Base-by-base conservation (phyloP, 176 grass and related monocot genomes). In the Lolium perenne region DNA sequence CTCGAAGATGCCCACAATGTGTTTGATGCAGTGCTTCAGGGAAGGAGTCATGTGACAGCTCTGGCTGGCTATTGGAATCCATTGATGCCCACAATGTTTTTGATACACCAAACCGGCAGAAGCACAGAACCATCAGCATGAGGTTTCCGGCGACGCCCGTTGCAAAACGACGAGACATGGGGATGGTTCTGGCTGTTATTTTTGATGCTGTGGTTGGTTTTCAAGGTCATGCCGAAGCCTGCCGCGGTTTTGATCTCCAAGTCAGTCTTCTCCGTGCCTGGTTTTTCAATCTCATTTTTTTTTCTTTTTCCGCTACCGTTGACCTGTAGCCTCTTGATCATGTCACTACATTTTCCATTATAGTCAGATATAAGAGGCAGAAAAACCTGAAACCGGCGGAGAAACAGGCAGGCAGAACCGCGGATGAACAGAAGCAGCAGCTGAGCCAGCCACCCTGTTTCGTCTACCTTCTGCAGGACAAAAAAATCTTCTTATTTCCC, bases 51-150 rank as follows among this genome's bases (percentile, higher is more conserved):
- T 78, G 40, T 41, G 80, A 86, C 66, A 38, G 35, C 32, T 69
- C 83, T 50, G 65, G 53, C 83, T 88, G 82, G 67, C 58, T 88
- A 84, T 57, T 90, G 93, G 90, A 92, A 95, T 84, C 60, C 79
- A 1, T 67, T 43, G 41, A 43, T 35, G 32, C 32, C 32, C 32
- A 35, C 32, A 35, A 35, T 35, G 32, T 35, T 35, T 35, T 35
- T 35, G 18, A 23, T 61, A n/a, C n/a, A 61, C n/a, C 11, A 23
- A 60, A 61, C n/a, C 58, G n/a, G n/a, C 58, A 61, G n/a, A 23
- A 22, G n/a, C 9, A 61, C 0, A 61, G n/a, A 23, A 22, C 57
- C n/a, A 8, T 60, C 57, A 10, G 0, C 57, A 10, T 60, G 57
- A 60, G 20, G 57, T 60, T 60, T 60, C 10, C 57, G 7, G 21